A percentile compares a stretch with the other conserved stretches of the same genome.
Conservation (phyloP, 805 yeast genomes). For the Kazachstania bromeliacearum region DNA sequence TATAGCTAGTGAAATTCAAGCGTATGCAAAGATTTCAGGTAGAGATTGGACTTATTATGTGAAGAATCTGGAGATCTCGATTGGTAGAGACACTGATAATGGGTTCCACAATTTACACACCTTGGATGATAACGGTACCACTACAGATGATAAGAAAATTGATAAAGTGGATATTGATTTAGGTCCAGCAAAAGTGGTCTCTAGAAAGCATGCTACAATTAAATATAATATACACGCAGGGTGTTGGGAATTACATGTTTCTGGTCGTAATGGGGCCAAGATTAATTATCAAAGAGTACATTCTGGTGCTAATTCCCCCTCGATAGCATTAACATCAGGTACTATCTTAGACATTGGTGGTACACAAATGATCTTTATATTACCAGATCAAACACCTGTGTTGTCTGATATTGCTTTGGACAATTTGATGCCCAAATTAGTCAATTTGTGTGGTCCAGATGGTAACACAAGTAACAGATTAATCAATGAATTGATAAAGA, state of each 20-base stretch:
- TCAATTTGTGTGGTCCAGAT: conserved; percentile 14
- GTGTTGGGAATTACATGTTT: conserved; percentile 75
- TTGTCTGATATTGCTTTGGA: conserved; percentile 37
- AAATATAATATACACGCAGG: conserved; percentile 65
- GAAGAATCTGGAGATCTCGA: conserved; percentile 59
- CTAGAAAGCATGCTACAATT: conserved; percentile 81
- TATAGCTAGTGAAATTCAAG: conserved; percentile 71
- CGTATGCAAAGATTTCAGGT: conserved; percentile 95
- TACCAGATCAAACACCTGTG: conserved; percentile 80
- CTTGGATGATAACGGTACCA: conserved; percentile 2
- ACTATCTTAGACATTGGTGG: conserved; percentile 91
- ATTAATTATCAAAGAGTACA: conserved; percentile 53
- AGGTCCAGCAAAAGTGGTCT: conserved; percentile 96
- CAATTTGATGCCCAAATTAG: conserved; percentile 27
- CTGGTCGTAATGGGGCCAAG: conserved; percentile 90
- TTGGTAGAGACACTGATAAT: conserved; percentile 72
- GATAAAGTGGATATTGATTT: conserved; percentile 57
- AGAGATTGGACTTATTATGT: conserved; percentile 90
- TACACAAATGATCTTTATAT: conserved; percentile 96
- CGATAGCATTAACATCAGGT: conserved; percentile 69
- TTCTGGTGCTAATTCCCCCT: conserved; percentile 36
- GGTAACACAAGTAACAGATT: conserved; percentile 16
- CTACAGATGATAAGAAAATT: background rate
- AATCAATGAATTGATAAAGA: conserved; percentile 18
- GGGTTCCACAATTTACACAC: conserved; percentile 2